These are phyloP conservation scores for Dipodascus albidus DNA, from an alignment of 805 yeast species.

Conservation along the genomic window DNA sequence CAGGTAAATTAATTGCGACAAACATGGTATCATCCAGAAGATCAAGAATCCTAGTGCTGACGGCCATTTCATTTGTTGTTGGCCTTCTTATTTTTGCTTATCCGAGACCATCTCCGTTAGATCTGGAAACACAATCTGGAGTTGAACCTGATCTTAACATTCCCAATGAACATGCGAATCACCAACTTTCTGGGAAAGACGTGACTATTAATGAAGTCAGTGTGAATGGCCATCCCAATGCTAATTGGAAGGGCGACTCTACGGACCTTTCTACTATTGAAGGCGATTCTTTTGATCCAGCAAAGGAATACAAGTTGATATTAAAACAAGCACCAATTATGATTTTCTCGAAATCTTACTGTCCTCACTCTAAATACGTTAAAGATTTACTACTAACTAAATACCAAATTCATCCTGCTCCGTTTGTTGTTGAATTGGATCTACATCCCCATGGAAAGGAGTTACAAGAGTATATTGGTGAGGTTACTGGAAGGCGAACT, in stretches of 20 bases:
- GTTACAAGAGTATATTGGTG: slow-evolving; percentile 61
- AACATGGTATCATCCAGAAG: slow-evolving; percentile 25
- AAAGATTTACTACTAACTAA: slow-evolving; percentile 53
- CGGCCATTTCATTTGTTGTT: slow-evolving; percentile 30
- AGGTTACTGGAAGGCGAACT: slow-evolving; percentile 64
- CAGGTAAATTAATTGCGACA: not conserved
- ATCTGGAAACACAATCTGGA: slow-evolving; percentile 13
- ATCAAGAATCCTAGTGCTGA: slow-evolving; percentile 31
- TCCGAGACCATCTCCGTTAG: slow-evolving; percentile 18
- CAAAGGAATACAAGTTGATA: slow-evolving; percentile 43
- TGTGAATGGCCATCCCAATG: slow-evolving; percentile 5
- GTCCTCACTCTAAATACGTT: slow-evolving; percentile 62
- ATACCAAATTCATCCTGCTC: slow-evolving; percentile 63
- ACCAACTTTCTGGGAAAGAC: slow-evolving; percentile 7
- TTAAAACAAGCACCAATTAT: slow-evolving; percentile 37
- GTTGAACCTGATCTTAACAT: not conserved
- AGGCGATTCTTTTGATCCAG: slow-evolving; percentile 35
- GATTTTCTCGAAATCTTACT: slow-evolving; percentile 40
- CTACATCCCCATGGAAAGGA: slow-evolving; percentile 62
- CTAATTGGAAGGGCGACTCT: slow-evolving; percentile 10
- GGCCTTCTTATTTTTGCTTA: slow-evolving; percentile 22
- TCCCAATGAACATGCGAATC: slow-evolving; percentile 7
- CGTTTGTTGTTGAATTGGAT: slow-evolving; percentile 71
- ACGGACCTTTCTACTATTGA: slow-evolving; percentile 15
- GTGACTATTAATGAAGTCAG: slow-evolving; percentile 8